Percentiles rank a stretch among this genome's conserved stretches.
Conservation (phyloP, 139 green algal species). For the Coelastrella sp. region DNA sequence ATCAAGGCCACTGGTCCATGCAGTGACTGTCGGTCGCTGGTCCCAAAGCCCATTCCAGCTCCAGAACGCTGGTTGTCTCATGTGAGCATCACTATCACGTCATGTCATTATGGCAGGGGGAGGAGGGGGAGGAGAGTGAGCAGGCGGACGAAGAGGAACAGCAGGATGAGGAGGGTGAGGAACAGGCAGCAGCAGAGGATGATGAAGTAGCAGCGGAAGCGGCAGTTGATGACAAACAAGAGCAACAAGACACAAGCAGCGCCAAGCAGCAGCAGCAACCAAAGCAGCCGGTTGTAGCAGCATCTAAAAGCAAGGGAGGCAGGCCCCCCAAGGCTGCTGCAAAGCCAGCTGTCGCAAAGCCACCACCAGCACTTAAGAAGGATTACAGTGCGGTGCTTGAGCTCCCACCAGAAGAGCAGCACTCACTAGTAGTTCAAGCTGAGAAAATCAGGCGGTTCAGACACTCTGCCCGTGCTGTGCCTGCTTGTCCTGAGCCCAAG, state of each 20-base stretch:
- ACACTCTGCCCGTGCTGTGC: constrained; percentile 1
- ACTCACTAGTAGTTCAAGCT: not conserved
- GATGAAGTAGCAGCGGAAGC: not conserved
- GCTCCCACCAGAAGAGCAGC: constrained; percentile 7
- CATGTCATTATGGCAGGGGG: not conserved
- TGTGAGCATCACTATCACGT: no score
- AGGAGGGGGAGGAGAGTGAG: not conserved
- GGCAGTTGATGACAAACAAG: not conserved
- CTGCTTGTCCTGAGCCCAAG: constrained; percentile 31
- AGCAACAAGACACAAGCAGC: not conserved
- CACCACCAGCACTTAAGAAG: not conserved
- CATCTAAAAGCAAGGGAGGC: not conserved
- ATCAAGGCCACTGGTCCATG: no score
- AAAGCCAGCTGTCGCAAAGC: not conserved
- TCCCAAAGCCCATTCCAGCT: no score
- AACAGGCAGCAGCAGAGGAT: constrained; percentile 18
- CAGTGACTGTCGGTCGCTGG: no score
- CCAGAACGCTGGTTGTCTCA: no score
- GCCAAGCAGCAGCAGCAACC: not conserved
- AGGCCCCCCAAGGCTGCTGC: not conserved
- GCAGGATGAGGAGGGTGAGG: not conserved
- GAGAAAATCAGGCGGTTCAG: constrained; percentile 15
- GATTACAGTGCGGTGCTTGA: not conserved
- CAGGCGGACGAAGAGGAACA: constrained; percentile 1
- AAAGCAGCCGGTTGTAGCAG: not conserved